Evolutionary conservation across 2,329 filamentous ascomycete genomes (phyloP).

Genomic region (Ophiostoma novo-ulmi): DNA sequence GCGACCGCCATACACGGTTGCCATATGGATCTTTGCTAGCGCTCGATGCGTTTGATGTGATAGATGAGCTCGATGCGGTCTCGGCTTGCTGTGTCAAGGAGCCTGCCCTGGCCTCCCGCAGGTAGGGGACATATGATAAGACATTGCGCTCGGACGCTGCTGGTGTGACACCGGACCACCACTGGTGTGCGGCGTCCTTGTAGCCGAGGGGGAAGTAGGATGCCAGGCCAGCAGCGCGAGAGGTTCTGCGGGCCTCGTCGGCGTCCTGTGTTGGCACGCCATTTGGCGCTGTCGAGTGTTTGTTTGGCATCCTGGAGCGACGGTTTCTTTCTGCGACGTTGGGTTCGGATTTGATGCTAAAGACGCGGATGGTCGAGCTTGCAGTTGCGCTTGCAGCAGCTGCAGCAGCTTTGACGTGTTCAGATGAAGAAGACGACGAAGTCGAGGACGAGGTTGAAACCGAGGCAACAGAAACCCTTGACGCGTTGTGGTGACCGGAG

Average conservation of each 20-base stretch:
- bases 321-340: conserved; percentile 20
- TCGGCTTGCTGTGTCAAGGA: conserved; percentile 31
- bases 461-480: neutral
- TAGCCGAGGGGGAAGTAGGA: conserved; percentile 79
- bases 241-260: neutral
- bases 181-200: conserved; percentile 86
- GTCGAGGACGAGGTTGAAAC: neutral
- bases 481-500: neutral
- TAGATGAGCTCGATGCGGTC: conserved; percentile 27
- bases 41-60: conserved; percentile 28
- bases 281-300: neutral
- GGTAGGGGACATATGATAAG: conserved; percentile 76
- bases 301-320: neutral
- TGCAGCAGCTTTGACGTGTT: conserved; percentile 13
- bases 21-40: conserved; percentile 68
- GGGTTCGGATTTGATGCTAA: conserved; percentile 24
- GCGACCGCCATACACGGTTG: conserved; percentile 77
- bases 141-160: conserved; percentile 82
- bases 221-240: conserved; percentile 42
- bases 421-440: neutral
- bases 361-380: conserved; percentile 19
- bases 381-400: conserved; percentile 14
- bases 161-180: conserved; percentile 85
- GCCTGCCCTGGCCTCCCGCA: conserved; percentile 62
- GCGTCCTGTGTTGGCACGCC: neutral